A percentile compares a stretch with the other conserved stretches of the same genome.
These are phyloP conservation scores for Zasmidium angulare DNA, from an alignment of 2,329 filamentous ascomycete species.

Conservation along the genomic window DNA sequence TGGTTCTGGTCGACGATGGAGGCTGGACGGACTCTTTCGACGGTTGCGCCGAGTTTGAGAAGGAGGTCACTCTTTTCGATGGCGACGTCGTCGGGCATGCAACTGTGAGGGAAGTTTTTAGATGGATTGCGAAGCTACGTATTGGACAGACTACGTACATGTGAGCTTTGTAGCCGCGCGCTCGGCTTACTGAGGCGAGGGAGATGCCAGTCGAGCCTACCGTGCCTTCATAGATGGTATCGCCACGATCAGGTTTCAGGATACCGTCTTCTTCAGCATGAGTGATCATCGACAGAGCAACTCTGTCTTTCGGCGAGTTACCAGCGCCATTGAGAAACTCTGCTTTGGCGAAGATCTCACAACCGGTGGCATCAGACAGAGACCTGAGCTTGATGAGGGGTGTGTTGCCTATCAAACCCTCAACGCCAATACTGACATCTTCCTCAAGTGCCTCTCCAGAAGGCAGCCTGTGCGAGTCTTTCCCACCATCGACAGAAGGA, in stretches of 20 bases:
- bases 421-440: conserved; percentile 72
- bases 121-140: neutral
- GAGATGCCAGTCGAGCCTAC: conserved; percentile 96
- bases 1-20: conserved; percentile 92
- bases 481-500: conserved; percentile 4
- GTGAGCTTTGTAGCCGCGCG: conserved; percentile 85
- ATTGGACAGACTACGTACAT: conserved; percentile 56
- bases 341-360: conserved; percentile 87
- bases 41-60: conserved; percentile 83
- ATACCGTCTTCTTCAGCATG: conserved; percentile 75
- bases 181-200: conserved; percentile 81
- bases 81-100: conserved; percentile 92
- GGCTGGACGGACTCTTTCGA: conserved; percentile 85
- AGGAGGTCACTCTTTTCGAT: conserved; percentile 87
- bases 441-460: conserved; percentile 10
- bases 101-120: conserved; percentile 49
- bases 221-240: conserved; percentile 96
- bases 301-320: conserved; percentile 90
- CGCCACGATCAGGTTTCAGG: conserved; percentile 75
- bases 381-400: conserved; percentile 83
- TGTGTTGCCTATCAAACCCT: conserved; percentile 90
- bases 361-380: conserved; percentile 81
- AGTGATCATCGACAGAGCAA: conserved; percentile 85
- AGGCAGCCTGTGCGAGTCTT: conserved; percentile 4
- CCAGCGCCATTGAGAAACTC: conserved; percentile 96